Conservation (phyloP, 2,329 filamentous ascomycete genomes). For the Phyllosticta capitalensis region DNA sequence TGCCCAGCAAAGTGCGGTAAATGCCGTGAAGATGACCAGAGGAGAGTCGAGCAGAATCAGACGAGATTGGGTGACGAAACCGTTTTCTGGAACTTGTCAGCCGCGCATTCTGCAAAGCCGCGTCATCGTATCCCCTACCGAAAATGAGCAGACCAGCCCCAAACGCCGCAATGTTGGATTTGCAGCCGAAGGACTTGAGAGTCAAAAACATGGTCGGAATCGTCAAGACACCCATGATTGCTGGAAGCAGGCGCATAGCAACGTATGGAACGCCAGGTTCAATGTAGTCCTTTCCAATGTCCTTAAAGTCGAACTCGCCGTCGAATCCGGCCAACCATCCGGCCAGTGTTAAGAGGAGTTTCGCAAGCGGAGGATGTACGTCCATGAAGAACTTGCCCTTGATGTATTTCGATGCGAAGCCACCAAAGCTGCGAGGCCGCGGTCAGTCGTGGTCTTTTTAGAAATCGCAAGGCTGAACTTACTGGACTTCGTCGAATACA, state of each 20-base stretch:
- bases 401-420: conserved; percentile 98
- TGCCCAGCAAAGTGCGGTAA: conserved; percentile 81
- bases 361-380: conserved; percentile 94
- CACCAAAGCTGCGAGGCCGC: conserved; percentile 64
- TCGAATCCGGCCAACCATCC: conserved; percentile 93
- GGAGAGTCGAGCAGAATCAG: conserved; percentile 94
- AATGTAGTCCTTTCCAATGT: conserved; percentile 97
- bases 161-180: conserved; percentile 72
- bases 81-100: conserved; percentile 61
- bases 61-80: conserved; percentile 86
- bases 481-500: conserved; percentile 99
- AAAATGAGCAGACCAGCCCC: conserved; percentile 85
- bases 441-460: background rate
- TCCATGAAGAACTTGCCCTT: conserved; percentile 99
- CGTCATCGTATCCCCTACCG: conserved; percentile 41
- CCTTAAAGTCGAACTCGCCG: conserved; percentile 96
- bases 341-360: conserved; percentile 89
- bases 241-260: conserved; percentile 89
- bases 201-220: conserved; percentile 93
- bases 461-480: conserved; percentile 36
- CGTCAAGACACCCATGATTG: conserved; percentile 76
- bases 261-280: conserved; percentile 94
- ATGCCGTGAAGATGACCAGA: conserved; percentile 82
- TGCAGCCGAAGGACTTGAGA: conserved; percentile 81
- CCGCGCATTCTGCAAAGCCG: background rate